Conservation (phyloP, 306 rosid species). For the Hippophae tibetana region DNA sequence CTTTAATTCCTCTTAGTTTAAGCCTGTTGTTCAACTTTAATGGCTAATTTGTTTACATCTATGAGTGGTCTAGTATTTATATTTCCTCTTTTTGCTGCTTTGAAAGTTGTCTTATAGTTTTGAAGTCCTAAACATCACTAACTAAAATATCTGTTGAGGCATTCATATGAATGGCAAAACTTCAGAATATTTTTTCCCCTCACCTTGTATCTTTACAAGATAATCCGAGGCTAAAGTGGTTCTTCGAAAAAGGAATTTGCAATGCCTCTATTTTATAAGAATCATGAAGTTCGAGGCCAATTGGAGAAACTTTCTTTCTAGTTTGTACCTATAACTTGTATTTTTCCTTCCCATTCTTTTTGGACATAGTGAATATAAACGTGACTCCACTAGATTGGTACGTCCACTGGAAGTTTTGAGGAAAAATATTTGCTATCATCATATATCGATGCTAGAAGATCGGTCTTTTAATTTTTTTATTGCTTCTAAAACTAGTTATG, state of each 20-base stretch:
- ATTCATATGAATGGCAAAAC: neutral
- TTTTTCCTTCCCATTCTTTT: neutral
- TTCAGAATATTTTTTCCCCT: neutral
- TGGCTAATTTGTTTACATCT: no score
- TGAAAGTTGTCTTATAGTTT: neutral
- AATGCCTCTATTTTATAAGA: neutral
- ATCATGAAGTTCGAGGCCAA: neutral
- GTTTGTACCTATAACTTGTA: neutral
- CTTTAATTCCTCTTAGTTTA: no score
- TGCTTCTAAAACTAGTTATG: slow-evolving; percentile 7
- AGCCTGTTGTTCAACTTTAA: no score
- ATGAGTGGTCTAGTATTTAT: no score
- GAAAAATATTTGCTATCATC: neutral
- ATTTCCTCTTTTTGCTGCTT: no score
- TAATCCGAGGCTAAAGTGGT: neutral
- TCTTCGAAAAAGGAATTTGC: neutral
- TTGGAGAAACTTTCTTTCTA: neutral
- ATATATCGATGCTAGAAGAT: neutral
- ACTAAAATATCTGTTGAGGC: neutral
- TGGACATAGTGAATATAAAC: neutral
- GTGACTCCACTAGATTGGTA: neutral
- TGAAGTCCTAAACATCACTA: neutral
- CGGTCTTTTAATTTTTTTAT: neutral
- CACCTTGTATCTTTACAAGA: no score
- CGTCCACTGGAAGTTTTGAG: neutral